Conservation (phyloP, 495 filamentous ascomycete genomes). For the Podospora pseudocomata region DNA sequence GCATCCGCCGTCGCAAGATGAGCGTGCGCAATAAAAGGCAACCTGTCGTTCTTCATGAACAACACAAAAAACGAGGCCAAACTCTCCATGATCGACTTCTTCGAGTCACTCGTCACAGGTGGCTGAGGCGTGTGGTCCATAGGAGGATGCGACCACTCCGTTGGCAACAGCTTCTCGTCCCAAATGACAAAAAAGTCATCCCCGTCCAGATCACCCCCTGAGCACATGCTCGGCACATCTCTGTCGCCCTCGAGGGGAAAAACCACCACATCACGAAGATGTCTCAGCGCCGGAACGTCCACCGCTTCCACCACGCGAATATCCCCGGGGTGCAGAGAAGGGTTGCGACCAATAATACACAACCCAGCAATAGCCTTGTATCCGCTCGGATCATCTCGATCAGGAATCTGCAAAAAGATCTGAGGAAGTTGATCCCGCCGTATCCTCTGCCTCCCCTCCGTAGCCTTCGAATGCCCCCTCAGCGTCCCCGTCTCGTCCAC, state of each 20-base stretch:
- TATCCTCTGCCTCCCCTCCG: constrained; percentile 30
- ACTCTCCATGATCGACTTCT: constrained; percentile 59
- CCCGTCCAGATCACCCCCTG: constrained; percentile 92
- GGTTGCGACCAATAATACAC: constrained; percentile 86
- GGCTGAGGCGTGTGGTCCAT: constrained; percentile 66
- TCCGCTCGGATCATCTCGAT: constrained; percentile 44
- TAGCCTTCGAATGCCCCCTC: constrained; percentile 53
- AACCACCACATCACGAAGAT: constrained; percentile 81
- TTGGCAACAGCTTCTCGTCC: constrained; percentile 73
- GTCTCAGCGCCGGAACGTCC: constrained; percentile 64
- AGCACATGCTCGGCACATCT: constrained; percentile 88
- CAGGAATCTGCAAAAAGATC: constrained; percentile 79
- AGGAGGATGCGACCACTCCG: constrained; percentile 62
- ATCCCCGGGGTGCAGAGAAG: constrained; percentile 91
- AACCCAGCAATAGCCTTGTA: constrained; percentile 69
- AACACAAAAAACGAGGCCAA: constrained; percentile 82
- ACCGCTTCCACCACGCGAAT: constrained; percentile 85
- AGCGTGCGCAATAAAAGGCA: constrained; percentile 74
- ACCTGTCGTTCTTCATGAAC: constrained; percentile 88
- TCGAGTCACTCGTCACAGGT: constrained; percentile 46
- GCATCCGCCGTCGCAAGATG: constrained; percentile 78
- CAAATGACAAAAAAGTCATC: constrained; percentile 95
- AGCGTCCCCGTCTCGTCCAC: constrained; percentile 79
- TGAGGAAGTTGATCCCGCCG: constrained; percentile 61
- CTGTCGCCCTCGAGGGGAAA: constrained; percentile 81